Evolutionary conservation across 2,329 filamentous ascomycete genomes (phyloP), one percentile per base, ranked within the genome.

Genomic region (Ophiostoma sp.): DNA sequence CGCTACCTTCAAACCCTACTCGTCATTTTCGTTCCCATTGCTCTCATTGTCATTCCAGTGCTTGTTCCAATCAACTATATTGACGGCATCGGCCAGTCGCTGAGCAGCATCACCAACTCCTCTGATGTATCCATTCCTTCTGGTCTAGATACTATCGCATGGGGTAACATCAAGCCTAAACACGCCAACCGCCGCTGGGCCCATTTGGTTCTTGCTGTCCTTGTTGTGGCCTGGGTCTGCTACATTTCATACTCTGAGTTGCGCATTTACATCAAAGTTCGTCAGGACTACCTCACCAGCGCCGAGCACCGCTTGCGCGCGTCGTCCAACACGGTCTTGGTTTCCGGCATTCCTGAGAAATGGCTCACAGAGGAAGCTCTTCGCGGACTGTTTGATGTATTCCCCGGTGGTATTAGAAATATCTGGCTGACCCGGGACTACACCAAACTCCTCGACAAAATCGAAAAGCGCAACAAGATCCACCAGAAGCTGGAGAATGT

Each of bases 351-450:
- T 66, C 95, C 95, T 0, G 81, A 85, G 55, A 96, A 96, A 75
- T 99, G 95, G 95, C 86, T 96, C 7, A 92, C 86, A 2, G 85
- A 92, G 65, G 88, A 96, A 62, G 91, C 92, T 0, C 83, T 99
- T 4, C 85, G 87, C 69, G 90, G 89, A 0, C 82, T 99, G 0
- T 99, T 96, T 74, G 95, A 99, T 76, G 93, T 98, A 1, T 98
- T 97, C 73, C 95, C 95, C 0, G 95, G 95, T 27, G 95, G 95
- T 42, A 89, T 99, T 75, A 87, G 92, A 70, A 98, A 98, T 73
- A 91, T 99, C 64, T 99, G 94, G 93, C 88, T 99, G 74, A 99
- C 97, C 70, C 87, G 94, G 70, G 91, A 99, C 75, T 89, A 92
- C 72, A 91, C 93, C 60, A 84, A 89, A 8, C 84, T 99, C 11